Evolutionary conservation across 257 asterid genomes (phyloP), one percentile per base, ranked within the genome.

Genomic region (Galeopsis tetrahit): DNA sequence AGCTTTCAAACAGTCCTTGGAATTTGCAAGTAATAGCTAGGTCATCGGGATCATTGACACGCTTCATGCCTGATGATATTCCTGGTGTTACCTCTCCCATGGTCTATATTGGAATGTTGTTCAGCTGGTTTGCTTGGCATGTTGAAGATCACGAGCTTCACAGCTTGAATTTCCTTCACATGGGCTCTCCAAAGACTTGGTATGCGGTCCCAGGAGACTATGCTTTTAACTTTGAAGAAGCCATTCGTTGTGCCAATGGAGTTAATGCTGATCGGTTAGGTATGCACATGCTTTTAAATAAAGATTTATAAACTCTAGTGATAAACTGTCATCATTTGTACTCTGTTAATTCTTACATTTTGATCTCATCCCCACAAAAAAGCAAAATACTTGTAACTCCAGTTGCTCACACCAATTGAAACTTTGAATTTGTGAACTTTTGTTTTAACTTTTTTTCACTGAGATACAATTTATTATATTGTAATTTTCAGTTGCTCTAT

Each of bases 121-220:
- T 90, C 88, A 95, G 99, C 80, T 95, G 99, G 99, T 95, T 92
- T 87, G 98, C 99, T 42, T 95, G 99, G 99, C 99, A 95, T 81
- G 99, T 95, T 68, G 99, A 95, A 83, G 99, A 95, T 82, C 99
- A 95, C 39, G 99, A 95, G 82, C 99, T 95, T 78, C 99, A 95
- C 75, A 95, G 99, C 83, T 82, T 95, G 83, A 95, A 95, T 86
- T 95, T 82, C 84, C 96, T 90, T 77, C 99, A 95, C 71, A 78
- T 82, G 77, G 99, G 99, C 79, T 89, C 97, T 77, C 88, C 98
- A 17, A 95, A 95, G 82, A 90, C 99, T 62, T 95, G 99, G 99
- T 95, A 95, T 85, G 77, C 99, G 51, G 97, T 95, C 70, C 97
- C 99, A 39, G 99, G 94, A 60, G 91, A 92, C 78, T 79, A 77